These are phyloP conservation scores for Xylaria sp. DNA, from an alignment of 2,329 filamentous ascomycete species.

Conservation along the genomic window DNA sequence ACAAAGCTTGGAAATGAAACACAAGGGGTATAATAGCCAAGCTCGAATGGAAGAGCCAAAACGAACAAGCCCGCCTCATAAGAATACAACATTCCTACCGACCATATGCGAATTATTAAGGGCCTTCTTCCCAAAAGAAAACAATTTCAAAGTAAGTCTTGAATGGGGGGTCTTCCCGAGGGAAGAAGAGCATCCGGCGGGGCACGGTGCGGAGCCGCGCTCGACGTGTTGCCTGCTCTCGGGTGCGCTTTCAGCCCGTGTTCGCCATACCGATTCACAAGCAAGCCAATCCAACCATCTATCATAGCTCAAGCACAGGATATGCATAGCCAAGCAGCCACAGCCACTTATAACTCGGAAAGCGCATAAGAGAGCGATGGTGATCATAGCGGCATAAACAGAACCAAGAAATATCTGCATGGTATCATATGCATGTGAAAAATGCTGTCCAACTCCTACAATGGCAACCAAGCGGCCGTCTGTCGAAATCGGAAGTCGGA, in stretches of 20 bases:
- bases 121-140: neutral
- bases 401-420: conserved; percentile 14
- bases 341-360: neutral
- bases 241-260: conserved; percentile 10
- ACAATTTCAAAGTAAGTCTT: neutral
- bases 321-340: neutral
- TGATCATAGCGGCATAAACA: conserved; percentile 7
- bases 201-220: neutral
- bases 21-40: conserved; percentile 27
- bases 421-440: conserved; percentile 19
- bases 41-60: conserved; percentile 20
- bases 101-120: conserved; percentile 10
- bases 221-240: neutral
- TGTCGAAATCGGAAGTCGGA: neutral
- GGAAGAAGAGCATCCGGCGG: neutral
- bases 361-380: neutral
- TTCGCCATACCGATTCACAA: conserved; percentile 6
- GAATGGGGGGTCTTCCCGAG: neutral
- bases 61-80: conserved; percentile 24
- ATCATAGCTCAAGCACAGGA: neutral
- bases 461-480: conserved; percentile 4
- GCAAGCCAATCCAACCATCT: conserved; percentile 5
- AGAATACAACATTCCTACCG: conserved; percentile 17
- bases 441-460: conserved; percentile 18
- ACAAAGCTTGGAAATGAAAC: conserved; percentile 17